phyloP scores from a whole-genome alignment of 306 rosid genomes.

The Medicago arabica region DNA sequence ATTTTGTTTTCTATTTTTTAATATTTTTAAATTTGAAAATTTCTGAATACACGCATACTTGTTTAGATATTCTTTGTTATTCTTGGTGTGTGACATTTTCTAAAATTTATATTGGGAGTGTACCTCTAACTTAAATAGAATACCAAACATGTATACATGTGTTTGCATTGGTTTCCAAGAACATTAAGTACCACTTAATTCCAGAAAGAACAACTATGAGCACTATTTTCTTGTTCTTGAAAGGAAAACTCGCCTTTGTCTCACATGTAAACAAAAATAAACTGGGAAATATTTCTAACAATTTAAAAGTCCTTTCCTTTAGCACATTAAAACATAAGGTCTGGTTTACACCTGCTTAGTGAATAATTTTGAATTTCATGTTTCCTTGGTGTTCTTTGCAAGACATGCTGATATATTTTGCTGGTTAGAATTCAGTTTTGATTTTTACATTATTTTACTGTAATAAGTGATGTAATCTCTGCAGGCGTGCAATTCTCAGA shows the following conservation, averaged over 20 bases:
- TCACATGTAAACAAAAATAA: conserved; percentile 23
- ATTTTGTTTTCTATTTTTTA: neutral
- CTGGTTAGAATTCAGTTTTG: conserved; percentile 26
- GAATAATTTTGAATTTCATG: conserved; percentile 21
- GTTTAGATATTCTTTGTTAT: neutral
- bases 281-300: conserved; percentile 19
- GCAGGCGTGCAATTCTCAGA: conserved; percentile 58
- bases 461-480: conserved; percentile 35
- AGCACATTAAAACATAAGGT: conserved; percentile 11
- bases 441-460: conserved; percentile 29
- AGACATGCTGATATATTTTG: conserved; percentile 29
- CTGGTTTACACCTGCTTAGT: conserved; percentile 21
- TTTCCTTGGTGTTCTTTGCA: conserved; percentile 19
- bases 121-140: neutral
- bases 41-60: neutral
- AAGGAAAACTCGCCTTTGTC: conserved; percentile 20
- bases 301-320: conserved; percentile 3
- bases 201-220: conserved; percentile 4
- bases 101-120: neutral
- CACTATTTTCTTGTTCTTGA: conserved; percentile 30
- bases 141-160: neutral
- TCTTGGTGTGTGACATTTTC: neutral
- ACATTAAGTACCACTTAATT: neutral
- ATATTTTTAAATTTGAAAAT: neutral
- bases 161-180: neutral